phyloP scores from a whole-genome alignment of 768 basidiomycete genomes.

The Exidia glandulosa region DNA sequence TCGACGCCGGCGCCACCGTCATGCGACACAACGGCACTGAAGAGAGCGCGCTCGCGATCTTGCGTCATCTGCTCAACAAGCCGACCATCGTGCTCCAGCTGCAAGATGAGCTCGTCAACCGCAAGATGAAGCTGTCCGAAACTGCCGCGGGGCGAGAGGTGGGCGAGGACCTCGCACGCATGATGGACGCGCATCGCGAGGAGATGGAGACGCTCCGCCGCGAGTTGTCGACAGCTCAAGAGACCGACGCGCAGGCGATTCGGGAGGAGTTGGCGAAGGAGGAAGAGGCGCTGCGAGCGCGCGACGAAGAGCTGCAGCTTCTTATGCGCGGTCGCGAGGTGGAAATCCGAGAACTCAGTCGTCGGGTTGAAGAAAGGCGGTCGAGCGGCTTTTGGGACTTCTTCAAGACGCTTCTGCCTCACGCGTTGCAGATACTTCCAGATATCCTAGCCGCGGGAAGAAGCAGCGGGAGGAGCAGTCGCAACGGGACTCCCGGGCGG shows the following conservation, averaged over 20 bases:
- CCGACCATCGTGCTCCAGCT: constrained; percentile 22
- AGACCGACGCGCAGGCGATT: background rate
- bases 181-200: constrained; percentile 33
- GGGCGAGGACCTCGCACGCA: constrained; percentile 35
- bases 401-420: too few species aligned
- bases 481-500: too few species aligned
- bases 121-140: constrained; percentile 35
- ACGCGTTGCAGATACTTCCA: too few species aligned
- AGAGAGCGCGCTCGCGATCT: constrained; percentile 4
- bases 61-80: constrained; percentile 3
- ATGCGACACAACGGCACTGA: constrained; percentile 10
- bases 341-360: too few species aligned
- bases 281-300: too few species aligned
- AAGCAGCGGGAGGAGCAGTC: too few species aligned
- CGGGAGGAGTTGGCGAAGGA: background rate
- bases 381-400: too few species aligned
- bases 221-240: constrained; percentile 12
- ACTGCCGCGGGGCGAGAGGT: constrained; percentile 46
- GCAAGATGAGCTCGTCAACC: constrained; percentile 44
- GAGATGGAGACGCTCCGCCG: constrained; percentile 35
- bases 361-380: too few species aligned
- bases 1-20: constrained; percentile 10
- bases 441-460: too few species aligned
- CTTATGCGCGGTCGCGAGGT: too few species aligned
- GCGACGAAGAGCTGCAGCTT: too few species aligned